Evolutionary conservation across 768 basidiomycete species (phyloP), one percentile per base, ranked within the genome.

Genomic region (Scleroderma bovista): DNA sequence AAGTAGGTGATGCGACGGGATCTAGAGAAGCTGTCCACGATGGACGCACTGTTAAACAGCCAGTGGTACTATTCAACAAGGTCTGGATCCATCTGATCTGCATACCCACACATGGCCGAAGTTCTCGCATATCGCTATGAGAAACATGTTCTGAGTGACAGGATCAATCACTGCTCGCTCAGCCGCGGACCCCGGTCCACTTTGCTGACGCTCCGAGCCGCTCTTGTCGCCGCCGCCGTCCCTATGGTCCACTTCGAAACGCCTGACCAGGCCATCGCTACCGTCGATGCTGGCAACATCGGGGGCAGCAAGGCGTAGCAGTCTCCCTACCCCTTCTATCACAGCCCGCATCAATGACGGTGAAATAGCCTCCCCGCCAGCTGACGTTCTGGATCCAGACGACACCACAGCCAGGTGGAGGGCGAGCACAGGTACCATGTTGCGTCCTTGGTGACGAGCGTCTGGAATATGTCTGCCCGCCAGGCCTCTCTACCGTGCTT

Each of bases 51-150:
- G n/a, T n/a, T n/a, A n/a, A n/a, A n/a, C n/a, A n/a, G n/a, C n/a
- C n/a, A n/a, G n/a, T n/a, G n/a, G n/a, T 29, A 29, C 26, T 29
- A 29, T 29, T 4, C 9, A 29, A 5, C 9, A 29, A 42, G 22
- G 2, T 19, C 39, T 42, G 10, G 17, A 39, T 31, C 29, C 3
- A 47, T 32, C 29, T n/a, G n/a, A n/a, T 39, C 46, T 20, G 22
- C 38, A 34, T 39, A 34, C 22, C 24, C 17, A 32, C 55, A 19
- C 39, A 65, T 33, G 31, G 59, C 51, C 12, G n/a, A n/a, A n/a
- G n/a, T 56, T 59, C 49, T 67, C 64, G 44, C 64, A 65, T 12
- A 59, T 51, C 29, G 65, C 64, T 11, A 67, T 22, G 31, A n/a
- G n/a, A n/a, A 67, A 17, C 52, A 65, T 66, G 41, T 61, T 55